A percentile compares a stretch with the other conserved stretches of the same genome.
phyloP scores from a whole-genome alignment of 2,329 filamentous ascomycete species.

The Xylaria sp. region DNA sequence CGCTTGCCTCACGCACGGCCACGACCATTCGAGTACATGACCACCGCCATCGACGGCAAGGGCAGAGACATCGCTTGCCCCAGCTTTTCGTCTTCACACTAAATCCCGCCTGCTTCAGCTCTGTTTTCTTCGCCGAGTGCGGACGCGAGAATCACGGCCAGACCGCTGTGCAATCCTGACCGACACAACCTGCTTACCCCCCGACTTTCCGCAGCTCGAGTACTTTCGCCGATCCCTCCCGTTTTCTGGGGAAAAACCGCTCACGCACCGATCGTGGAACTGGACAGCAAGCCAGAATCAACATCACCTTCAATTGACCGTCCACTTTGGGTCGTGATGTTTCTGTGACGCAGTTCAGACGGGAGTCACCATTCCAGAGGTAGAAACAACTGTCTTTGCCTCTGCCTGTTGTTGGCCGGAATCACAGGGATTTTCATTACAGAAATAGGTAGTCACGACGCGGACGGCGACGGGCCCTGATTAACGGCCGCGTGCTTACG shows the following conservation, averaged over 20 bases:
- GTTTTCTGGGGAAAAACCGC: conserved; percentile 8
- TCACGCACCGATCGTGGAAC: conserved; percentile 6
- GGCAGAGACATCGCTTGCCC: neutral
- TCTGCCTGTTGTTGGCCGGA: neutral
- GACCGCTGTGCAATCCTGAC: conserved; percentile 23
- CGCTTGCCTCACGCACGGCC: neutral
- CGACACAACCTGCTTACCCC: conserved; percentile 7
- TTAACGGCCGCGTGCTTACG: neutral
- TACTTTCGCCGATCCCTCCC: conserved; percentile 3
- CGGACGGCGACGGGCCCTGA: neutral
- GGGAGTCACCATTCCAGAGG: conserved; percentile 8
- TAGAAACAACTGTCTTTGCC: neutral
- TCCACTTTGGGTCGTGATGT: conserved; percentile 14
- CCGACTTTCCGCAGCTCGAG: conserved; percentile 7
- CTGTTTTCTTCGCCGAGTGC: conserved; percentile 12
- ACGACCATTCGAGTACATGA: neutral
- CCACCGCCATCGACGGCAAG: neutral
- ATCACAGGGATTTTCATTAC: neutral
- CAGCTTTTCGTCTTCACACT: neutral
- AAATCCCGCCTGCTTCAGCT: neutral
- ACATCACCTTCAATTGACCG: conserved; percentile 14
- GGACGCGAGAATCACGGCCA: neutral
- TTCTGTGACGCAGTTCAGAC: conserved; percentile 17
- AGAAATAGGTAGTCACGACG: neutral
- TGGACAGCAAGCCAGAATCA: neutral